Evolutionary conservation across 2,329 filamentous ascomycete species (phyloP), one percentile per base, ranked within the genome.

Genomic region (Penicillium sp.): DNA sequence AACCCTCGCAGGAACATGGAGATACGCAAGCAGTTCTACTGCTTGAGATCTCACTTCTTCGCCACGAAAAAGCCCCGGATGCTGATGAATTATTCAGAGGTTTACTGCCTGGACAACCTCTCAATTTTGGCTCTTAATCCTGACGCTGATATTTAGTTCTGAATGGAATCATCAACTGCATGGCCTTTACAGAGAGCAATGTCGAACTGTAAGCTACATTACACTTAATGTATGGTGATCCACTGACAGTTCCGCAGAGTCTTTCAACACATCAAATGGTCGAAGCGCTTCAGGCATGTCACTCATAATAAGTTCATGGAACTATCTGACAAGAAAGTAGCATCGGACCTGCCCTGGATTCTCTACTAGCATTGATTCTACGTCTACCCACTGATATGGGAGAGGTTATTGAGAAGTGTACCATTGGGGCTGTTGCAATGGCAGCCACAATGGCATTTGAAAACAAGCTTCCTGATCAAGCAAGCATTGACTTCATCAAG

Each of bases 391-490:
- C 56, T 70, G 47, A 71, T 3, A 75, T 76, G 3, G 52, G 67
- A 1, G 71, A 74, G 3, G 88, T 84, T 82, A 72, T 88, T 26
- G 87, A 90, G 49, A 85, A 80, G 56, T 75, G 79, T 0, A 65
- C 89, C 9, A 74, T 94, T 14, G 81, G 80, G 5, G 77, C 86
- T 3, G 69, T 89, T 4, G 85, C 82, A 77, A 80, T 89, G 61
- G 43, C 26, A 14, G 16, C 10, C 16, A 20, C 22, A 2, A 13
- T 23, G 20, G 1, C 29, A 14, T 3, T 16, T 6, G 22, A 40
- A 3, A 71, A 75, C 5, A 81, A 79, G 0, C 72, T 71, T 43
- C 9, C 42, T 22, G 74, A 70, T n/a, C 71, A 58, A 11, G 64
- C 72, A 28, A 53, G 56, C 3, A 51, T 76, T n/a, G 59, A 66